Percentiles rank a stretch among this genome's conserved stretches.
These are phyloP conservation scores for Naganishia kalamii DNA, from an alignment of 768 basidiomycete genomes.

Conservation along the genomic window DNA sequence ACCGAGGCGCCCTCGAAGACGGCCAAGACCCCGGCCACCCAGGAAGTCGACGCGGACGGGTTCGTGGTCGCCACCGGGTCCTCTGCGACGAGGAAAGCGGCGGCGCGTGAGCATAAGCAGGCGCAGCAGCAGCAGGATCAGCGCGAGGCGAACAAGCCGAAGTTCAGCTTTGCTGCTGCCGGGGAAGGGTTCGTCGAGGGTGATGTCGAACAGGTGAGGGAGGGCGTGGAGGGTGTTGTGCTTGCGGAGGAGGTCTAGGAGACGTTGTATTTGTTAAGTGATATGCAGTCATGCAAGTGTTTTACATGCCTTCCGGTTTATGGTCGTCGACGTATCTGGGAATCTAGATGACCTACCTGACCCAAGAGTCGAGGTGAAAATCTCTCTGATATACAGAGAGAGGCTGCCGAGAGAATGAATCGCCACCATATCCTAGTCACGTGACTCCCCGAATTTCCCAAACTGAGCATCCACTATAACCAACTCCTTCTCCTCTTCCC, in stretches of 20 bases:
- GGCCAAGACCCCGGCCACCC: no score
- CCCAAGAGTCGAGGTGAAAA: no score
- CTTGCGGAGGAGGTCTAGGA: not conserved
- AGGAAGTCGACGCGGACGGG: constrained; percentile 28
- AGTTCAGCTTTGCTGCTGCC: constrained; percentile 74
- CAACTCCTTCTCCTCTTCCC: not conserved
- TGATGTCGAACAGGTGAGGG: constrained; percentile 28
- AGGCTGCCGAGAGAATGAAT: no score
- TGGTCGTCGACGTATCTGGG: no score
- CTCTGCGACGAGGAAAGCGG: constrained; percentile 12
- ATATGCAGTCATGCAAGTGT: not conserved
- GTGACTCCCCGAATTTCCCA: constrained; percentile 7
- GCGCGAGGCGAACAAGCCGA: constrained; percentile 54
- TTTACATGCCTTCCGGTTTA: no score
- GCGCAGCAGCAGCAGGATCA: constrained; percentile 17
- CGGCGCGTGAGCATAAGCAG: constrained; percentile 7
- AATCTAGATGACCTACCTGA: no score
- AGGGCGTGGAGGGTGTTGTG: constrained; percentile 25
- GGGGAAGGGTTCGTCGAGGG: constrained; percentile 46
- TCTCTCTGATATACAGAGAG: no score
- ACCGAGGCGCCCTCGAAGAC: no score
- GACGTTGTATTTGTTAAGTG: not conserved
- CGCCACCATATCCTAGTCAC: not conserved
- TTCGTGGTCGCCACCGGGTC: constrained; percentile 26
- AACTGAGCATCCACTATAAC: constrained; percentile 12